Evolutionary conservation across 306 rosid species (phyloP).

Genomic region (Castanopsis chinensis): DNA sequence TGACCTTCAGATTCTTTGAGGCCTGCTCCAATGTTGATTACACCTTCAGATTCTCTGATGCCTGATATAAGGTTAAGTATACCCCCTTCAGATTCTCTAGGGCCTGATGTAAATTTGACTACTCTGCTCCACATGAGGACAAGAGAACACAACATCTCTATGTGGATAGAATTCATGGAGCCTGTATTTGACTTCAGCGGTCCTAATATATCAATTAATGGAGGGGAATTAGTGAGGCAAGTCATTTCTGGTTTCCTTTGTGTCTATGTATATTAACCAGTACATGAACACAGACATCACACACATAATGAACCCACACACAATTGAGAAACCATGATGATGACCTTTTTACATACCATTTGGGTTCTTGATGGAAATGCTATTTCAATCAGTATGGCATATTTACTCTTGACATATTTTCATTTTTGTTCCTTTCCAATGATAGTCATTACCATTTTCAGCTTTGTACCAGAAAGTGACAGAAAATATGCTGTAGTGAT

Average conservation of each 20-base stretch:
- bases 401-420: not conserved
- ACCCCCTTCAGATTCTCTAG: constrained; percentile 14
- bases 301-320: not conserved
- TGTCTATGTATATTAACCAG: not conserved
- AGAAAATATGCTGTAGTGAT: constrained; percentile 54
- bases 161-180: constrained; percentile 54
- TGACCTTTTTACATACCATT: not conserved
- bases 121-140: constrained; percentile 64
- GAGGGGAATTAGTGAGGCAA: constrained; percentile 69
- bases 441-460: constrained; percentile 27
- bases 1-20: constrained; percentile 66
- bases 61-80: no score
- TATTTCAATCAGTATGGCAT: not conserved
- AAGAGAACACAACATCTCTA: constrained; percentile 48
- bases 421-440: constrained; percentile 8
- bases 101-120: not conserved
- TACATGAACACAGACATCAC: not conserved
- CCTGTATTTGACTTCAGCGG: constrained; percentile 77
- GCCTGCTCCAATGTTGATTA: constrained; percentile 72
- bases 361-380: not conserved
- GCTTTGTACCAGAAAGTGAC: constrained; percentile 49
- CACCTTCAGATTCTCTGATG: not conserved
- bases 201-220: constrained; percentile 56
- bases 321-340: not conserved
- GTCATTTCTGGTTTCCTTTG: constrained; percentile 15